These are phyloP conservation scores for Pleurotus pulmonarius DNA, from an alignment of 768 basidiomycete species.

Conservation along the genomic window DNA sequence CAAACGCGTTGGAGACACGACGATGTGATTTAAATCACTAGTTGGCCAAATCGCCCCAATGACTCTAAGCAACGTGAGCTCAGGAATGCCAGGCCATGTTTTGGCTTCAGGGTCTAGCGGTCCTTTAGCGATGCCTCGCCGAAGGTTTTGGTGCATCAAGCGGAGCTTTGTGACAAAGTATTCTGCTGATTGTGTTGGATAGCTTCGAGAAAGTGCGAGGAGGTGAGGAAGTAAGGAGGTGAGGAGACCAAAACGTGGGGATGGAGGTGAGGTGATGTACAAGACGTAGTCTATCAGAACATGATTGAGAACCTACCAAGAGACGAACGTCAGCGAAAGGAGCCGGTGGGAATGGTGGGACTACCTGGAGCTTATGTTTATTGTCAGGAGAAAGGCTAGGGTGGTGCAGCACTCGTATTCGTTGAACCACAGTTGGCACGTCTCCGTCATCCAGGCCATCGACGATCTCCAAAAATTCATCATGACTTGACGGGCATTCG, in stretches of 20 bases:
- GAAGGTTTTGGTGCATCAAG: slow-evolving; percentile 93
- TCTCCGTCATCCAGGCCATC: slow-evolving; percentile 68
- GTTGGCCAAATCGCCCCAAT: slow-evolving; percentile 88
- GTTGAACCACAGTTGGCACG: slow-evolving; percentile 77
- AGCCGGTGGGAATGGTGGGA: slow-evolving; percentile 11
- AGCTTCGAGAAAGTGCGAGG: slow-evolving; percentile 70
- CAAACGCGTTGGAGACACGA: slow-evolving; percentile 81
- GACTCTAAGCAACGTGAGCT: slow-evolving; percentile 76
- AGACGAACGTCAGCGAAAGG: neutral
- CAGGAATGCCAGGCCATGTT: slow-evolving; percentile 87
- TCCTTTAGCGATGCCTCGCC: slow-evolving; percentile 73
- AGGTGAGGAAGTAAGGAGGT: slow-evolving; percentile 75
- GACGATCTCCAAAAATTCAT: slow-evolving; percentile 85
- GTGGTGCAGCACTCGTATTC: slow-evolving; percentile 88
- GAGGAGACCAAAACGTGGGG: slow-evolving; percentile 57
- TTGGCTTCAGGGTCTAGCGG: slow-evolving; percentile 55
- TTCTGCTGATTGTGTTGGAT: slow-evolving; percentile 76
- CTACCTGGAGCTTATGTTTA: slow-evolving; percentile 87
- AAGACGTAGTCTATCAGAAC: slow-evolving; percentile 89
- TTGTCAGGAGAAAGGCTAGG: slow-evolving; percentile 90
- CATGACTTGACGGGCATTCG: slow-evolving; percentile 80
- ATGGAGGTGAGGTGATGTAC: slow-evolving; percentile 62
- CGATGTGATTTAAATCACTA: slow-evolving; percentile 89
- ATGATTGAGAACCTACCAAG: slow-evolving; percentile 38
- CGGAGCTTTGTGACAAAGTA: slow-evolving; percentile 78